Base-by-base conservation (phyloP, 2,329 filamentous ascomycete genomes). In the Arthrocladium fulminans region DNA sequence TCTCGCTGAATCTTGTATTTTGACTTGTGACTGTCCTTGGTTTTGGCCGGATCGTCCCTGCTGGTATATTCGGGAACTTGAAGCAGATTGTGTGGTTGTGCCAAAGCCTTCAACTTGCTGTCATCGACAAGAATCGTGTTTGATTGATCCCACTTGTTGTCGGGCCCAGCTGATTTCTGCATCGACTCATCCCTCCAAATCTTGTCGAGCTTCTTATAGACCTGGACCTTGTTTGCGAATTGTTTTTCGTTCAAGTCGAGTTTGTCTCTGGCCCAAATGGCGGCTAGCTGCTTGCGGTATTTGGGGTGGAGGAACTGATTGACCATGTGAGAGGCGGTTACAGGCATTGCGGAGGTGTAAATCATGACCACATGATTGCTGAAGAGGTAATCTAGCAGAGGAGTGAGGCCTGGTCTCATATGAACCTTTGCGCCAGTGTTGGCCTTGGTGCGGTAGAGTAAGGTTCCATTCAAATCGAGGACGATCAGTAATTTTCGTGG, bases 71-170 rank as follows among this genome's bases (percentile, higher is more conserved):
- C 88, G 1, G 88, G 86, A 19, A 97, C 75, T 55, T 81, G 72
- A 8, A 97, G 67, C 19, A 92, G 74, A 59, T 97, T 97, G 67
- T 79, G 78, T 1, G 92, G 92, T 65, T 98, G 87, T 48, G 77
- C 83, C 22, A 79, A 74, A 0, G 83, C 89, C 71, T 97, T 98
- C 60, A 89, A 75, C 1, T 67, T 59, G 24, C 83, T 86, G 67
- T 97, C 92, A 58, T 98, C 92, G 32, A 97, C 80, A 22, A 98
- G 73, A 5, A 97, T 75, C 0, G 92, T 97, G 65, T 97, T 94
- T 44, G 75, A 75, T 67, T 95, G 88, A 58, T 81, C 76, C 84
- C 88, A 97, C 8, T 25, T 43, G 1, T 39, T 27, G 25, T 49
- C 43, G 34, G 30, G 42, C 1, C 71, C 70, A 42, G 73, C 69